phyloP scores from a whole-genome alignment of 306 rosid genomes.

The Acacia crassicarpa region DNA sequence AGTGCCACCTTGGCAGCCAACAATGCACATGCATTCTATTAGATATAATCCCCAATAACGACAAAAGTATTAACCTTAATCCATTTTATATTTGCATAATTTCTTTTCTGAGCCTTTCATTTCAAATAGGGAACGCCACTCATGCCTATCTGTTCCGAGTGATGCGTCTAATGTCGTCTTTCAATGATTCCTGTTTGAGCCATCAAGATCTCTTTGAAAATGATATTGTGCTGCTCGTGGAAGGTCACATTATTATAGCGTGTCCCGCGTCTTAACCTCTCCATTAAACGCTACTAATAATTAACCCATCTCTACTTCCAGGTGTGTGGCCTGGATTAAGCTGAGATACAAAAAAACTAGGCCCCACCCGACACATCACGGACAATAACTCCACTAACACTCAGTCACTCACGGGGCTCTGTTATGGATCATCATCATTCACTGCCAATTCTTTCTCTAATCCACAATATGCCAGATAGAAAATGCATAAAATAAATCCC shows the following conservation, averaged over 20 bases:
- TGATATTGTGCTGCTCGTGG: slow-evolving; percentile 7
- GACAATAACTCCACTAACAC: background rate
- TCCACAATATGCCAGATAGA: background rate
- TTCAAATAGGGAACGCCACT: no score
- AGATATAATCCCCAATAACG: background rate
- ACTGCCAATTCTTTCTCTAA: background rate
- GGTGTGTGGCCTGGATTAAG: background rate
- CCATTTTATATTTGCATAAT: slow-evolving; percentile 22
- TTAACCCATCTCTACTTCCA: background rate
- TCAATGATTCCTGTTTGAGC: slow-evolving; percentile 4
- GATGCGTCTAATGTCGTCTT: background rate
- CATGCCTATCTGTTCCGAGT: background rate
- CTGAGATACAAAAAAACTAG: background rate
- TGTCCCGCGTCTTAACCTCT: background rate
- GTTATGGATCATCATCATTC: background rate
- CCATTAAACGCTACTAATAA: background rate
- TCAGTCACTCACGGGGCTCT: background rate
- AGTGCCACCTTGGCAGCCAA: slow-evolving; percentile 1
- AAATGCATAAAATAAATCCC: background rate
- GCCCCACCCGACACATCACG: slow-evolving; percentile 2
- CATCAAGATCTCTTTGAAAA: background rate
- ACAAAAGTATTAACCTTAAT: background rate
- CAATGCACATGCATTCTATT: background rate
- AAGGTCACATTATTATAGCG: background rate
- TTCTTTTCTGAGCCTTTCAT: background rate